These are phyloP conservation scores for Fraxinus floribunda DNA, from an alignment of 305 asterid species.

Conservation along the genomic window DNA sequence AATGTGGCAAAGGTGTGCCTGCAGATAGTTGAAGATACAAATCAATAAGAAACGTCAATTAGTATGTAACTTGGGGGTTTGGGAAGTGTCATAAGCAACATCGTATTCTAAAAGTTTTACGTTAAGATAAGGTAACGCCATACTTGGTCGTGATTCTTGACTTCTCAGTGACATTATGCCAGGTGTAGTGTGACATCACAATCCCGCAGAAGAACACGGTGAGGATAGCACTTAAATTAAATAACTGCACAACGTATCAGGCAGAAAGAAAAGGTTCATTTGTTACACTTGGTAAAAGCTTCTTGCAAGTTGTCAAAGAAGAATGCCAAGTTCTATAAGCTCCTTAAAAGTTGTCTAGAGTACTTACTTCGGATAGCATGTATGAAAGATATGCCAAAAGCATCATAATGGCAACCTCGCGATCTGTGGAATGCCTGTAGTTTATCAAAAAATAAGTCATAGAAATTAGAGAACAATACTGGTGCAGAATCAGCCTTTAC, in stretches of 20 bases:
- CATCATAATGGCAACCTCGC: constrained; percentile 97
- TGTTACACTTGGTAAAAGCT: not conserved
- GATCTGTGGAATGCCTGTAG: constrained; percentile 95
- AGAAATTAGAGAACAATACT: constrained; percentile 14
- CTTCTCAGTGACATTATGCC: constrained; percentile 7
- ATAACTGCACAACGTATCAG: not conserved
- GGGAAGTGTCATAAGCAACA: not conserved
- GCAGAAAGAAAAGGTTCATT: not conserved
- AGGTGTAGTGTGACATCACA: constrained; percentile 5
- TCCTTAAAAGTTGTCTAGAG: constrained; percentile 1
- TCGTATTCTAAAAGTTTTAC: not conserved
- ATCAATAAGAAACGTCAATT: not conserved
- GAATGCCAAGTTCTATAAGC: not conserved
- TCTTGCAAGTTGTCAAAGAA: not conserved
- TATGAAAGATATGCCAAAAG: constrained; percentile 97
- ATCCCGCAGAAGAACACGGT: not conserved
- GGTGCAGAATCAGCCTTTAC: constrained; percentile 4
- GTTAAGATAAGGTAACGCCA: not conserved
- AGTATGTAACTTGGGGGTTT: not conserved
- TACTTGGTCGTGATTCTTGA: constrained; percentile 14
- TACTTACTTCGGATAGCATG: constrained; percentile 91
- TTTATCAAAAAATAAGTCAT: constrained; percentile 20
- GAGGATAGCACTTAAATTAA: not conserved
- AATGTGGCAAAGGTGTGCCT: constrained; percentile 20
- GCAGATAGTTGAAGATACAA: not conserved